phyloP scores from a whole-genome alignment of 2,329 filamentous ascomycete species.

The Arthrobotrys entomopaga region DNA sequence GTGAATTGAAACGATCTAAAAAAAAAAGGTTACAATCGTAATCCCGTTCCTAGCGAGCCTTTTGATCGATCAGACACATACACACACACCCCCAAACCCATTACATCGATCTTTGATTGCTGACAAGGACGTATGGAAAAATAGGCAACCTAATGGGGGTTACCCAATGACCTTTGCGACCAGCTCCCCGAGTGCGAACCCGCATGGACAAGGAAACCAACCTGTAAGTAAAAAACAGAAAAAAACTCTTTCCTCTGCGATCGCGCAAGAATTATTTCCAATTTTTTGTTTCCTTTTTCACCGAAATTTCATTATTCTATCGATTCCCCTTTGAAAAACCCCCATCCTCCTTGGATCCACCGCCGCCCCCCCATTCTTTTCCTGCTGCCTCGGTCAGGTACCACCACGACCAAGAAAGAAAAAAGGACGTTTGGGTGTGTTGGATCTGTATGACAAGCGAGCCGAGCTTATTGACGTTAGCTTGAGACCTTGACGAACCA shows the following conservation, averaged over 20 bases:
- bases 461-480: neutral
- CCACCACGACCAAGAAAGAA: constrained; percentile 13
- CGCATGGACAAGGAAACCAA: constrained; percentile 70
- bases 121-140: constrained; percentile 34
- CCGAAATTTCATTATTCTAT: constrained; percentile 56
- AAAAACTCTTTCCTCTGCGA: neutral
- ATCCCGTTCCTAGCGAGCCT: constrained; percentile 54
- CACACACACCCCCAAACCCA: too few species aligned
- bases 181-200: constrained; percentile 72
- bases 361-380: constrained; percentile 21
- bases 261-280: constrained; percentile 5
- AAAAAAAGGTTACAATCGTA: constrained; percentile 17
- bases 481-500: neutral
- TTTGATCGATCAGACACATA: too few species aligned
- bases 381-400: constrained; percentile 31
- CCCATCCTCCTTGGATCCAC: constrained; percentile 2
- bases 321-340: constrained; percentile 10
- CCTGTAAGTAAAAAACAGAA: constrained; percentile 65
- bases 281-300: constrained; percentile 56
- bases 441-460: constrained; percentile 12
- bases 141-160: constrained; percentile 58
- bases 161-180: constrained; percentile 64
- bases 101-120: constrained; percentile 43
- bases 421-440: constrained; percentile 11
- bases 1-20: constrained; percentile 16